Base-by-base conservation (phyloP, 768 basidiomycete species). In the Porpolomopsis calyptriformis region DNA sequence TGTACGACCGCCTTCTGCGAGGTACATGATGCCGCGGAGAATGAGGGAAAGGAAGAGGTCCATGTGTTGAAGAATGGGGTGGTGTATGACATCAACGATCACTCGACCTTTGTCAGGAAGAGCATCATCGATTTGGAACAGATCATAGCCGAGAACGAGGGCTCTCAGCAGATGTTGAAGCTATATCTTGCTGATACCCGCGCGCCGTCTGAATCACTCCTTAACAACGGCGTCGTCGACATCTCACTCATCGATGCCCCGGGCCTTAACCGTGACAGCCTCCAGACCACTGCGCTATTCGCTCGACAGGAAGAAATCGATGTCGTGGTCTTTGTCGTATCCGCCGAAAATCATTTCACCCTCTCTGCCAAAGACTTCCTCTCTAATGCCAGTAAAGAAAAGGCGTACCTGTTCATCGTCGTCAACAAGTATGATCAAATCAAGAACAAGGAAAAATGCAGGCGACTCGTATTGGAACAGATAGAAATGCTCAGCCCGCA, bases 201-300 rank as follows among this genome's bases (percentile, higher is more conserved):
- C 44, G 72, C 80, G 3, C 75, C 84, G 10, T 75, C 81, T 35
- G 80, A 85, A 57, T 93, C 93, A 2, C 80, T 96, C 29, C 74
- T 96, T 46, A 88, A 86, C 70, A 97, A 94, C 58, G 92, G 92
- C 49, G 81, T 96, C 45, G 91, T 96, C 57, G 89, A 96, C 61
- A 97, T 98, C 56, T 93, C 93, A 9, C 85, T 98, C 57, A 98
- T 98, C 61, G 96, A 99, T 54, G 94, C 93, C 0, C 96, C 96
- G 2, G 96, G 96, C 44, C 79, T 99, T 43, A 99, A 99, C 64
- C 82, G 91, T 39, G 96, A 99, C 64, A 88, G 82, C 49, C 57
- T 92, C 58, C 85, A 94, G 68, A 99, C 96, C 1, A 99, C 94
- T 2, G 88, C 90, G 5, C 70, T 96, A 42, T 98, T 99, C 55